Base-by-base conservation (phyloP, 2,329 filamentous ascomycete genomes). In the Sporothrix euskadiensis region DNA sequence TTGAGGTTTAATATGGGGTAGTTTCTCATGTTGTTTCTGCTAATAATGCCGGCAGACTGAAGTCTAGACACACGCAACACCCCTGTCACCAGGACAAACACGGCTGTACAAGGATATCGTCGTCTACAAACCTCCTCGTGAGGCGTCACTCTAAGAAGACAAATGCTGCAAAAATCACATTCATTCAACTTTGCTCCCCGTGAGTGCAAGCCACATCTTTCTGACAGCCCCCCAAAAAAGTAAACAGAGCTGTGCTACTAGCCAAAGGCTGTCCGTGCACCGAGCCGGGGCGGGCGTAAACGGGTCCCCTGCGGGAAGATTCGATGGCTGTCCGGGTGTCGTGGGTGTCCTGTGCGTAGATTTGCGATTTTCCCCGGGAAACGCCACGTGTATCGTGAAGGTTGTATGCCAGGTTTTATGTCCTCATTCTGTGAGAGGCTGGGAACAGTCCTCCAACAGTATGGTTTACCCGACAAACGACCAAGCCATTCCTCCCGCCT, bases 321-420 rank as follows among this genome's bases (percentile, higher is more conserved):
- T 39, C n/a, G 6, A 14, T 44, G 41, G 41, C 41, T 14, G 41
- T 9, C 12, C 41, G 41, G 41, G 12, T 44, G 41, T 14, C 41
- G 41, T 14, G 9, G 12, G 44, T 63, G 57, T 12, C 56, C 56
- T 59, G 56, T 63, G 57, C 32, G 32, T 39, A 26, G 19, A 26
- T 56, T 6, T 19, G 52, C 9, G 52, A 8, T n/a, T n/a, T 22
- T 26, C 12, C 22, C 4, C 8, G 7, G 57, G 35, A 63, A 63
- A 63, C 57, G 57, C 57, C 57, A 63, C 57, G 57, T 63, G 57
- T 8, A 63, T 41, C 30, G 32, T 63, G n/a, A 35, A 56, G 9
- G 5, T 6, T 26, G 52, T 56, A n/a, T 56, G 52, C 0, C 7
- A 26, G 52, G 35, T 35, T 35, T 35, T 22, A n/a, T 22, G 49